phyloP scores from a whole-genome alignment of 2,329 filamentous ascomycete genomes.

The Fusarium sterilihyphosum region DNA sequence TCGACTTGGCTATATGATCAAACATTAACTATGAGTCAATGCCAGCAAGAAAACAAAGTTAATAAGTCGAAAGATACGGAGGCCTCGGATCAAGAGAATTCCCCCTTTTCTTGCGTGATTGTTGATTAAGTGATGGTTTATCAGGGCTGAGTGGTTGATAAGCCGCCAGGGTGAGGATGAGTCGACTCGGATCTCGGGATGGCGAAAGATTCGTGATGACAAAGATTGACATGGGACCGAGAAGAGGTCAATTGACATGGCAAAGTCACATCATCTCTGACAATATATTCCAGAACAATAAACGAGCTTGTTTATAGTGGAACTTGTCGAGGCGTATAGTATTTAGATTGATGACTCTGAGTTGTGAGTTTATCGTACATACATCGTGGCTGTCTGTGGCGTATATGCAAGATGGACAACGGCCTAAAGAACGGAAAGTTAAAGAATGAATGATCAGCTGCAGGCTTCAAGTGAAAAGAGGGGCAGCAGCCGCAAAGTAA shows the following conservation, averaged over 20 bases:
- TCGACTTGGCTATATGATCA: conserved; percentile 15
- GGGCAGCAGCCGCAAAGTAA: conserved; percentile 7
- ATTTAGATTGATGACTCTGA: not conserved
- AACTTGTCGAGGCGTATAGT: not conserved
- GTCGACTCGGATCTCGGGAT: conserved; percentile 35
- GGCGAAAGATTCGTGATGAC: conserved; percentile 19
- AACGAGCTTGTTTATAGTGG: not conserved
- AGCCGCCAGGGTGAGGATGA: conserved; percentile 7
- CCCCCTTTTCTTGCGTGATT: not conserved
- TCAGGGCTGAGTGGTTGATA: conserved; percentile 7
- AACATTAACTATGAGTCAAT: not conserved
- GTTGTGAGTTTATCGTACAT: not conserved
- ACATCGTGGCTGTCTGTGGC: conserved; percentile 22
- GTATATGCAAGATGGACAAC: not conserved
- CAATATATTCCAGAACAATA: conserved; percentile 1
- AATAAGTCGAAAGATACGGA: not conserved
- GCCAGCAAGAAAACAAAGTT: not conserved
- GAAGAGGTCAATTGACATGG: not conserved
- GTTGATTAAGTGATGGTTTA: not conserved
- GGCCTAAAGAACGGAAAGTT: conserved; percentile 5
- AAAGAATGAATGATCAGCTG: conserved; percentile 15
- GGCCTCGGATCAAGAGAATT: not conserved
- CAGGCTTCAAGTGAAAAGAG: conserved; percentile 8
- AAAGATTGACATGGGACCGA: conserved; percentile 7
- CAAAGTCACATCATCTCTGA: conserved; percentile 34